Evolutionary conservation across 495 filamentous ascomycete genomes (phyloP).

Genomic region (Evernia prunastri): DNA sequence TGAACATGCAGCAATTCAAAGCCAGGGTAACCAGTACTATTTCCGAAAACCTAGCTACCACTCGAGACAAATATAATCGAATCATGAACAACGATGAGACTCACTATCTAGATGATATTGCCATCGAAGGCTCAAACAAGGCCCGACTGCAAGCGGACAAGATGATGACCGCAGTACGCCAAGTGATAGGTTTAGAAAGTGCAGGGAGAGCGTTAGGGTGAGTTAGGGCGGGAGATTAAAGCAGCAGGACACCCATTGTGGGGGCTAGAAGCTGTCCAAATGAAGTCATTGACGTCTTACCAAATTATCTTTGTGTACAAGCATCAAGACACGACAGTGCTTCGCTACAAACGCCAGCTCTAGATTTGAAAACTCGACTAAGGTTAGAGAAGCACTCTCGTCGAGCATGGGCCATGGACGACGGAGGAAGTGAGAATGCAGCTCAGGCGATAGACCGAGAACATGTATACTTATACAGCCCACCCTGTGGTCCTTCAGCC

Average conservation of each 20-base stretch:
- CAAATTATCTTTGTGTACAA: too few relatives aligned
- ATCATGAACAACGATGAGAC: slow-evolving; percentile 43
- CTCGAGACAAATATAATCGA: slow-evolving; percentile 56
- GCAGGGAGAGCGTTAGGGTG: neutral
- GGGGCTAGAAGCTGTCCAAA: too few relatives aligned
- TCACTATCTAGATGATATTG: slow-evolving; percentile 52
- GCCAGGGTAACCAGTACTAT: slow-evolving; percentile 51
- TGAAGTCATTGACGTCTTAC: too few relatives aligned
- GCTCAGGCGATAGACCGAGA: too few relatives aligned
- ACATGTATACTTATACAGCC: too few relatives aligned
- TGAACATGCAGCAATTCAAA: slow-evolving; percentile 61
- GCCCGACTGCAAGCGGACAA: slow-evolving; percentile 57
- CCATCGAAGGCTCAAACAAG: slow-evolving; percentile 50
- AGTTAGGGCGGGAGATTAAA: neutral
- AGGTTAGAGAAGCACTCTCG: too few relatives aligned
- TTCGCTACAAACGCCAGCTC: too few relatives aligned
- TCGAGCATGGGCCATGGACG: too few relatives aligned
- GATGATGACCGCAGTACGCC: slow-evolving; percentile 60
- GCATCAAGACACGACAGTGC: too few relatives aligned
- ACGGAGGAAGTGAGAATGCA: too few relatives aligned
- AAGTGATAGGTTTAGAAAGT: slow-evolving; percentile 51
- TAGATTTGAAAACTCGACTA: too few relatives aligned
- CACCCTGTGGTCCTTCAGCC: too few relatives aligned
- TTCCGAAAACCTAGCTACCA: slow-evolving; percentile 43
- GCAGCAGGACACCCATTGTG: neutral